These are phyloP conservation scores for Trichoderma sp. DNA, from an alignment of 2,329 filamentous ascomycete species.

Conservation along the genomic window DNA sequence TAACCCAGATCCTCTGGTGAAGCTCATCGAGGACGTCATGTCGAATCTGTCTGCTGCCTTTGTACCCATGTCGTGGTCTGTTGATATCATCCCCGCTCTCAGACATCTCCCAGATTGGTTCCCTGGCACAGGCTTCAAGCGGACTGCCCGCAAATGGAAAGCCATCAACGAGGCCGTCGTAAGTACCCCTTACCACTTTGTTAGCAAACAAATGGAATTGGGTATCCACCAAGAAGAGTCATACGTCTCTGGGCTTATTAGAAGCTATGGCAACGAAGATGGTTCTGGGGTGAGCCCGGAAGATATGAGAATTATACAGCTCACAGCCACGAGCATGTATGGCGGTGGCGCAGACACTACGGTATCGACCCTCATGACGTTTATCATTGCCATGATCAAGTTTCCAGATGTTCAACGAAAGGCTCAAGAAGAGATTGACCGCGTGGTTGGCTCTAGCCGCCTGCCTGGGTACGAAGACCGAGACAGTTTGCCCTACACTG, in stretches of 20 bases:
- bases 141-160: slow-evolving; percentile 24
- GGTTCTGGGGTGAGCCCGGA: neutral
- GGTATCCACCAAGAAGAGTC: neutral
- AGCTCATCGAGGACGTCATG: slow-evolving; percentile 30
- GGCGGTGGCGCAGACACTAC: slow-evolving; percentile 25
- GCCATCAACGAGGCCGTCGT: neutral
- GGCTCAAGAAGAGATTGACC: slow-evolving; percentile 27
- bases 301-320: neutral
- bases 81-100: slow-evolving; percentile 33
- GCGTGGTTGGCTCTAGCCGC: slow-evolving; percentile 30
- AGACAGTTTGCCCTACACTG: slow-evolving; percentile 30
- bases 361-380: neutral
- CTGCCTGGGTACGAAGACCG: slow-evolving; percentile 27
- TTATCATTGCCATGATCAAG: slow-evolving; percentile 21
- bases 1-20: slow-evolving; percentile 30
- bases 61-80: slow-evolving; percentile 30
- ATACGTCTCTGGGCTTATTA: slow-evolving; percentile 12
- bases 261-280: neutral
- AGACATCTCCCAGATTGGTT: slow-evolving; percentile 31
- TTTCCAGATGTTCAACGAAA: slow-evolving; percentile 24
- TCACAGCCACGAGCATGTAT: slow-evolving; percentile 6
- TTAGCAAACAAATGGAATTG: slow-evolving; percentile 7
- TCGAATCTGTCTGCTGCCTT: slow-evolving; percentile 29
- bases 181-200: slow-evolving; percentile 4
- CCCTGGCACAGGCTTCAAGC: slow-evolving; percentile 31